Percentiles rank a stretch among this genome's conserved stretches.
phyloP scores from a whole-genome alignment of 2,329 filamentous ascomycete species.

The Hortaea werneckii region DNA sequence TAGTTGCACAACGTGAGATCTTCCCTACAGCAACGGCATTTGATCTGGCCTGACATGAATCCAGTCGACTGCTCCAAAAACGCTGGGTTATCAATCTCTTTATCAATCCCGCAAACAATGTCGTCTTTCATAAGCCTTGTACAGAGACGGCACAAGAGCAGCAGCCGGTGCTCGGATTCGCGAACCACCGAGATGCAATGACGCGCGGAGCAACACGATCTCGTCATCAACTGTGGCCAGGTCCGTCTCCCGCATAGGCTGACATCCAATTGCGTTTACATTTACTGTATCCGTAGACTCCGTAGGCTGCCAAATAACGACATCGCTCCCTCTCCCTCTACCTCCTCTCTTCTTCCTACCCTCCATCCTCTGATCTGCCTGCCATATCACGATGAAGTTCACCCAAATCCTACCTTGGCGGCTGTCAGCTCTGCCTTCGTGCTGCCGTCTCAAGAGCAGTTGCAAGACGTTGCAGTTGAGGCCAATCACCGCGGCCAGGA shows the following conservation, averaged over 20 bases:
- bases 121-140: no score
- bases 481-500: constrained; percentile 20
- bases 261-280: neutral
- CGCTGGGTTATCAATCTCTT: no score
- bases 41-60: no score
- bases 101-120: no score
- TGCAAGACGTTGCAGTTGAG: constrained; percentile 33
- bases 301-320: neutral
- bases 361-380: neutral
- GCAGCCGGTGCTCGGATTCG: neutral
- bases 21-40: no score
- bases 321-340: neutral
- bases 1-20: no score
- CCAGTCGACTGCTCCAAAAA: no score
- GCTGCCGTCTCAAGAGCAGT: constrained; percentile 41
- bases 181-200: neutral
- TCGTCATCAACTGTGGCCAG: neutral
- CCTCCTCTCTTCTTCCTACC: neutral
- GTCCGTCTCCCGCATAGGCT: neutral
- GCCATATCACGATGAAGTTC: constrained; percentile 37
- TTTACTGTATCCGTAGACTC: neutral
- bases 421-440: constrained; percentile 43
- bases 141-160: no score
- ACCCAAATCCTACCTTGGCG: constrained; percentile 39
- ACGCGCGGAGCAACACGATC: neutral